phyloP scores from a whole-genome alignment of 1,284 basidiomycete genomes.

The Acaromyces ingoldii region DNA sequence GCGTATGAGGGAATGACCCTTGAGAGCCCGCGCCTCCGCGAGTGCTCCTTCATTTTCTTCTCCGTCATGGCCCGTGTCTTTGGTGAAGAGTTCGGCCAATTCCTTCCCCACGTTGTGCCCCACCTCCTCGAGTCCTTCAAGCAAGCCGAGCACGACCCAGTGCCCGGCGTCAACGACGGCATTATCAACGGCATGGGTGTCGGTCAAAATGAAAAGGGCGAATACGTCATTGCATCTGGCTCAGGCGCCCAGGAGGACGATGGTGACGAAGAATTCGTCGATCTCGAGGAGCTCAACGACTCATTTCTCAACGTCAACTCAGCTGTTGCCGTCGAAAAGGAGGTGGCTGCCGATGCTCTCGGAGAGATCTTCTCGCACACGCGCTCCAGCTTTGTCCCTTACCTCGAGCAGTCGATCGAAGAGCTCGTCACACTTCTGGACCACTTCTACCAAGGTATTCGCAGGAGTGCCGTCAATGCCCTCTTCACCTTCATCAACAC shows the following conservation, averaged over 20 bases:
- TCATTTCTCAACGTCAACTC: slow-evolving; percentile 69
- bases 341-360: slow-evolving; percentile 95
- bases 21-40: slow-evolving; percentile 76
- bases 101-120: slow-evolving; percentile 80
- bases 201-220: slow-evolving; percentile 63
- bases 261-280: slow-evolving; percentile 56
- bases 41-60: slow-evolving; percentile 98
- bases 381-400: slow-evolving; percentile 80
- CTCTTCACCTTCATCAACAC: slow-evolving; percentile 85
- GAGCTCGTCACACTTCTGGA: slow-evolving; percentile 76
- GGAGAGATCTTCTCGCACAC: slow-evolving; percentile 84
- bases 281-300: slow-evolving; percentile 70
- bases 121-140: slow-evolving; percentile 77
- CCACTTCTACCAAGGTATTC: slow-evolving; percentile 97
- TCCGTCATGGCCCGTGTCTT: slow-evolving; percentile 96
- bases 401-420: slow-evolving; percentile 64
- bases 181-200: slow-evolving; percentile 57
- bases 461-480: slow-evolving; percentile 86
- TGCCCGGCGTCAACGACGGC: slow-evolving; percentile 49
- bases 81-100: slow-evolving; percentile 84
- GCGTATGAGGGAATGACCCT: slow-evolving; percentile 86
- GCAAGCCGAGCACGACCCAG: slow-evolving; percentile 61
- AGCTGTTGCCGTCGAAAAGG: slow-evolving; percentile 97
- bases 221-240: slow-evolving; percentile 44
- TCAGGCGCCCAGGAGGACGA: slow-evolving; percentile 56